Conservation (phyloP, 345 rosid species). For the Erucastrum elatum region DNA sequence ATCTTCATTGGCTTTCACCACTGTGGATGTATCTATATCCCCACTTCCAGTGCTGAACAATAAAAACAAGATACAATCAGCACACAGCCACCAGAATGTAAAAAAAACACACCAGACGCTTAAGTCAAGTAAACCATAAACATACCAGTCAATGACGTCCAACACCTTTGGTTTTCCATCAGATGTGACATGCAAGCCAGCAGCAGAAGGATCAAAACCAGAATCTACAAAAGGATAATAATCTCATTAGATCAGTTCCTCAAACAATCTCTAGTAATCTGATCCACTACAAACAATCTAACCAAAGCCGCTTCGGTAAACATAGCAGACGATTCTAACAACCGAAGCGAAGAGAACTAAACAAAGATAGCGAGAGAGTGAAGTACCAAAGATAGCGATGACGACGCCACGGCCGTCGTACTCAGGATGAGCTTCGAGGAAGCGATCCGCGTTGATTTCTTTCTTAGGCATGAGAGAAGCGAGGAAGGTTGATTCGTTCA, state of each 20-base stretch:
- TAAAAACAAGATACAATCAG: neutral
- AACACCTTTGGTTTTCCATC: constrained; percentile 94
- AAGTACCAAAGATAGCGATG: constrained; percentile 85
- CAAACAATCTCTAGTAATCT: constrained; percentile 12
- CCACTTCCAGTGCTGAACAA: constrained; percentile 88
- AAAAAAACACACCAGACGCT: neutral
- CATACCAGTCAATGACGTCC: constrained; percentile 90
- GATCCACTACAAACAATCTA: constrained; percentile 6
- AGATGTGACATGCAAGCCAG: constrained; percentile 83
- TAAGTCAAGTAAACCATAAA: neutral
- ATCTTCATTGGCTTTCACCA: constrained; percentile 81
- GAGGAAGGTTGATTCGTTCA: constrained; percentile 79
- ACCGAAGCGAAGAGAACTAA: neutral
- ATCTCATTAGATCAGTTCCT: constrained; percentile 2
- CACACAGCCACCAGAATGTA: neutral
- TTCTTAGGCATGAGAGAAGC: constrained; percentile 98
- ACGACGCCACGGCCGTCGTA: constrained; percentile 91
- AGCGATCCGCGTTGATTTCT: constrained; percentile 86
- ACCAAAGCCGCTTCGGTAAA: neutral
- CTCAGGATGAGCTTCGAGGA: constrained; percentile 70
- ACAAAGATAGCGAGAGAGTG: neutral
- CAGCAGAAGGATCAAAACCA: constrained; percentile 95
- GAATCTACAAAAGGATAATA: constrained; percentile 55
- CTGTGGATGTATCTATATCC: constrained; percentile 84
- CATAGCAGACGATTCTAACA: neutral